Evolutionary conservation across 257 asterid genomes (phyloP).

Genomic region (Solanum ossicruentum): DNA sequence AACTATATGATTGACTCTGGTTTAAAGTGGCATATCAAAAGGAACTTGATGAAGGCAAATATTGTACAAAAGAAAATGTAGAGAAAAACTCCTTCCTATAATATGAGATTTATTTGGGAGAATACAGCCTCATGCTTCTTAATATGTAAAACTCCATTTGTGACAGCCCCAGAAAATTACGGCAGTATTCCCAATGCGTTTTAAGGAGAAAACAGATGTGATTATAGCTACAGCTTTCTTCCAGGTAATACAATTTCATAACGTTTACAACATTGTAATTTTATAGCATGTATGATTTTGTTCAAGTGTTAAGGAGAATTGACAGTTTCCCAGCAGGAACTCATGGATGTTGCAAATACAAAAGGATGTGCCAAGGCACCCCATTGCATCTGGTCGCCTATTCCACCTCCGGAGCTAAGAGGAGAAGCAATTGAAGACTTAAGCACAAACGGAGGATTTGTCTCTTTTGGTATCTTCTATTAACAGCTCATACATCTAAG

Average conservation of each 20-base stretch:
- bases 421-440: conserved; percentile 82
- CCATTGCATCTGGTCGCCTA: conserved; percentile 72
- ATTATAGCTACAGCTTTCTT: conserved; percentile 68
- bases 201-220: conserved; percentile 59
- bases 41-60: background rate
- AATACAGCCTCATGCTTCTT: background rate
- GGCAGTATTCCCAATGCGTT: conserved; percentile 85
- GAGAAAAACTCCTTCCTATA: background rate
- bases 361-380: conserved; percentile 56
- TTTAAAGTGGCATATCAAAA: background rate
- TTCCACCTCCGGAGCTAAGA: conserved; percentile 79
- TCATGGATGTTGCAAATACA: conserved; percentile 58
- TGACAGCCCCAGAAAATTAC: conserved; percentile 59
- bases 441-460: conserved; percentile 82
- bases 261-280: background rate
- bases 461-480: conserved; percentile 55
- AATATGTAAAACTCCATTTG: background rate
- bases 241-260: conserved; percentile 34
- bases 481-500: background rate
- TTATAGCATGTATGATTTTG: background rate
- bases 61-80: background rate
- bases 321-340: conserved; percentile 34
- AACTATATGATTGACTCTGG: background rate
- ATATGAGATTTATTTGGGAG: background rate
- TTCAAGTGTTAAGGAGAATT: background rate